Percentiles rank a stretch among this genome's conserved stretches.
Conservation (phyloP, 192 early-diverging fungal genomes). For the Backusella tuberculispora region DNA sequence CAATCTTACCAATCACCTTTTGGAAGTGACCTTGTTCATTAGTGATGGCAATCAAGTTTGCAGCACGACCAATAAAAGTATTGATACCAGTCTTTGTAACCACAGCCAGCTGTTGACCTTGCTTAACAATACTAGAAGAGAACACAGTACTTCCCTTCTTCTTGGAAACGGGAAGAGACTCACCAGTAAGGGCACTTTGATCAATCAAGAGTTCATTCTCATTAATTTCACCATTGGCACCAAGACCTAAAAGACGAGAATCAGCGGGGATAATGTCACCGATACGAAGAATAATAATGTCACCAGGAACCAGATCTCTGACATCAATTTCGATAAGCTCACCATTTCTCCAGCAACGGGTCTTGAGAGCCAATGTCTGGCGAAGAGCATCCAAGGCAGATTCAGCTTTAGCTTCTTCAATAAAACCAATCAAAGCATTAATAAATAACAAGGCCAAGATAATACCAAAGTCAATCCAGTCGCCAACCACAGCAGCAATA, state of each 20-base stretch:
- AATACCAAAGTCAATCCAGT: slow-evolving; percentile 82
- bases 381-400: slow-evolving; percentile 93
- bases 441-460: slow-evolving; percentile 77
- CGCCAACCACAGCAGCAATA: slow-evolving; percentile 69
- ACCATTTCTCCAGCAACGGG: slow-evolving; percentile 80
- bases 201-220: slow-evolving; percentile 80
- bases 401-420: slow-evolving; percentile 94
- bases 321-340: slow-evolving; percentile 71
- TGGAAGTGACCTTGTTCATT: slow-evolving; percentile 92
- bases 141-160: slow-evolving; percentile 80
- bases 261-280: slow-evolving; percentile 95
- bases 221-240: slow-evolving; percentile 67
- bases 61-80: slow-evolving; percentile 91
- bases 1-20: slow-evolving; percentile 90
- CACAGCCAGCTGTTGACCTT: slow-evolving; percentile 88
- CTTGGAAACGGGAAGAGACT: slow-evolving; percentile 86
- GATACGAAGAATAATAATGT: slow-evolving; percentile 80
- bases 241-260: slow-evolving; percentile 72
- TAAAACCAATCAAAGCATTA: slow-evolving; percentile 93
- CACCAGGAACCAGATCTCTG: slow-evolving; percentile 80
- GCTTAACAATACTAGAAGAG: slow-evolving; percentile 90
- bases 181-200: slow-evolving; percentile 91
- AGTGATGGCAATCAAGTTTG: slow-evolving; percentile 85
- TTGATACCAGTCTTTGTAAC: slow-evolving; percentile 88
- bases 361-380: slow-evolving; percentile 90